Conservation (phyloP, 257 asterid species). For the Nyctanthes arbortristis region DNA sequence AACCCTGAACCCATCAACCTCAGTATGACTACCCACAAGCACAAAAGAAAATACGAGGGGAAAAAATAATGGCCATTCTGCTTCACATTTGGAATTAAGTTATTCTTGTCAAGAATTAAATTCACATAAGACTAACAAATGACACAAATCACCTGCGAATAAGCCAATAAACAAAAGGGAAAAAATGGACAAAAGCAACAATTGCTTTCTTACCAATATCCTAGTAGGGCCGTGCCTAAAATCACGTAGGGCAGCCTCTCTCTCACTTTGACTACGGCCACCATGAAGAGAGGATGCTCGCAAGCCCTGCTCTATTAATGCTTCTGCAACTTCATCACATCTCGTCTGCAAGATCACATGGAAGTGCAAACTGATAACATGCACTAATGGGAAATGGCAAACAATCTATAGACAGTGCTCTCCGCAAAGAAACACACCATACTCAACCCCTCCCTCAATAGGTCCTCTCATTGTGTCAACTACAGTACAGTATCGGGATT, state of each 20-base stretch:
- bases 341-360: conserved; percentile 58
- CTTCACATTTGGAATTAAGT: conserved; percentile 12
- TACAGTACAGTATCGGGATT: no score
- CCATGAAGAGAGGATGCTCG: conserved; percentile 87
- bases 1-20: conserved; percentile 8
- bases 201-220: conserved; percentile 53
- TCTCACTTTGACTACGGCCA: conserved; percentile 88
- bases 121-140: conserved; percentile 11
- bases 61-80: conserved; percentile 4
- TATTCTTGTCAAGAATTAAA: conserved; percentile 2
- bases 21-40: not conserved
- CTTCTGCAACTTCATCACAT: conserved; percentile 96
- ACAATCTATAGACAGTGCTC: no score
- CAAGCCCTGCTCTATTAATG: conserved; percentile 71
- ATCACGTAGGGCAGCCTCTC: conserved; percentile 82
- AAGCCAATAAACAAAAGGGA: conserved; percentile 5
- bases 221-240: conserved; percentile 75
- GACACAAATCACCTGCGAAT: conserved; percentile 3
- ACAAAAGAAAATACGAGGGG: not conserved
- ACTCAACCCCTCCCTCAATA: no score
- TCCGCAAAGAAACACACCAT: no score
- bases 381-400: not conserved
- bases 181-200: not conserved
- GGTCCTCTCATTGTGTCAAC: no score
- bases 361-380: conserved; percentile 29